phyloP scores from a whole-genome alignment of 768 basidiomycete species.

The Artomyces pyxidatus region DNA sequence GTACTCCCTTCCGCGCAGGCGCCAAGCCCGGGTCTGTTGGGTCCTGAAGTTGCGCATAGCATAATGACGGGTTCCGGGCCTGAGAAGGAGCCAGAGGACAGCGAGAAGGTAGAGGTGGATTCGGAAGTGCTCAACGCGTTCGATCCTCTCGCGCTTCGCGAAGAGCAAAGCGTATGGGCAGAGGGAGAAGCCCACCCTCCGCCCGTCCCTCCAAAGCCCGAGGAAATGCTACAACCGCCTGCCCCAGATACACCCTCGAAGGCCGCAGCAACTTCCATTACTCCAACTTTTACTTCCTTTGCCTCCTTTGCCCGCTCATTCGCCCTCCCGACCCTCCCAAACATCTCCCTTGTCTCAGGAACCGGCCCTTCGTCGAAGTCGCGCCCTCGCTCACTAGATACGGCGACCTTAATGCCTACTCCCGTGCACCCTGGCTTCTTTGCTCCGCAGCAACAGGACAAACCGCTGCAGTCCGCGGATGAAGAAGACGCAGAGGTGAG shows the following conservation, averaged over 20 bases:
- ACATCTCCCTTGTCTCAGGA: conserved; percentile 13
- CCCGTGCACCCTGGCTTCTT: conserved; percentile 8
- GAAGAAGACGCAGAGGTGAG: neutral
- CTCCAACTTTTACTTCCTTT: conserved; percentile 49
- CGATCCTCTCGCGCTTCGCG: conserved; percentile 53
- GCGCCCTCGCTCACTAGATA: conserved; percentile 53
- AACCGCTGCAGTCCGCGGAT: neutral
- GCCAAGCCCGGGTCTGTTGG: neutral
- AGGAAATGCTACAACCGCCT: neutral
- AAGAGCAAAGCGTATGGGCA: conserved; percentile 61
- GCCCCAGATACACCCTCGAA: conserved; percentile 8
- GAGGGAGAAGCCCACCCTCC: conserved; percentile 55
- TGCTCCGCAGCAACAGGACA: conserved; percentile 2
- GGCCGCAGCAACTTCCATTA: conserved; percentile 11
- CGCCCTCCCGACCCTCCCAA: conserved; percentile 40
- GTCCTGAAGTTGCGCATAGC: neutral
- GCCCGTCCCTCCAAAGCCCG: conserved; percentile 11
- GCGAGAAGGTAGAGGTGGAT: neutral
- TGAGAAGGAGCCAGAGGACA: neutral
- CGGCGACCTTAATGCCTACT: conserved; percentile 14
- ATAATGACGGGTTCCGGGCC: neutral
- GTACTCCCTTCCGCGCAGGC: neutral
- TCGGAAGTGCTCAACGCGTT: conserved; percentile 47
- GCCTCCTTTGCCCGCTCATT: conserved; percentile 61
- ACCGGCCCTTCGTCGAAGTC: conserved; percentile 18